Evolutionary conservation across 1,284 basidiomycete species (phyloP), one percentile per base, ranked within the genome.

Genomic region (Takashimella koratensis): DNA sequence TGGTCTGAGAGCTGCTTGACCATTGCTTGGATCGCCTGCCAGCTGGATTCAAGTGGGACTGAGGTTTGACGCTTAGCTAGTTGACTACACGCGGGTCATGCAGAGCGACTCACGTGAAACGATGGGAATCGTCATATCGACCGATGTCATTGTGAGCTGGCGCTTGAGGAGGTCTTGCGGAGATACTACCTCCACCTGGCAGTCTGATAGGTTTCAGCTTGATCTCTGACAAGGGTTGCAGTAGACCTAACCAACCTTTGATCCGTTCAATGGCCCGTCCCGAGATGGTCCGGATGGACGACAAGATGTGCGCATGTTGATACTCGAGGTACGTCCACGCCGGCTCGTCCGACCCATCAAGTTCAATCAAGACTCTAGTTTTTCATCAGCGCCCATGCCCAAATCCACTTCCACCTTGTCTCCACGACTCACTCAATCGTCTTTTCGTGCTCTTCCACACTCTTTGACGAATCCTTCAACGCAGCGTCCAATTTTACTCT

Each of bases 251-350:
- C 81, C 43, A 60, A 87, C 88, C 77, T 74, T 82, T 76, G 53
- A 90, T 79, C 16, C 75, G 68, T n/a, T 79, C 76, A 19, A 80
- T 70, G 11, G 83, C 79, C 45, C 80, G 77, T 40, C 81, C 80
- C 71, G 86, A 88, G 0, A 85, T 79, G 23, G 81, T 79, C 57
- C 83, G 84, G 82, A 98, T 88, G 56, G 86, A 82, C 26, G 85
- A 82, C 59, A 92, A 78, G 48, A 97, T 89, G 66, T 90, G 84
- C 45, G 84, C 82, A 70, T 98, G 92, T 63, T 98, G 94, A 52
- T 86, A 85, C 66, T 98, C 95, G 62, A 98, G 88, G 72, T 90
- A 98, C 19, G 86, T 84, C 89, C 93, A 95, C 45, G 93, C 85
- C 0, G 94, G 90, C 59, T 94, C 90, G 30, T 78, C 73, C 11